Evolutionary conservation across 257 asterid genomes (phyloP), one percentile per base, ranked within the genome.

Genomic region (Rubia yunnanensis): DNA sequence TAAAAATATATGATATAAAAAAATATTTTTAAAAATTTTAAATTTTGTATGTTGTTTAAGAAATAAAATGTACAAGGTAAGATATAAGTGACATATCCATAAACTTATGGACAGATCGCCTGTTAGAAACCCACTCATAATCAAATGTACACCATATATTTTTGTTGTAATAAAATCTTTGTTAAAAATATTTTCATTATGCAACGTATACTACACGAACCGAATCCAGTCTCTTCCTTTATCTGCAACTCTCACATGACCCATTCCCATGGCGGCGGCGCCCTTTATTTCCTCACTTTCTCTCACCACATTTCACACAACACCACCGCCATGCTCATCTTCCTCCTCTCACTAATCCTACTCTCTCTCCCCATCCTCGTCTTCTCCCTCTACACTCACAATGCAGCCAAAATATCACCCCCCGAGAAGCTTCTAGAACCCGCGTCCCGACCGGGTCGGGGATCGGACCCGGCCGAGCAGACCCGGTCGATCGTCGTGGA

Each of bases 241-340:
- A 23, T 35, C 50, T 35, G 26, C 39, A 3, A 28, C 32, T 30
- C 23, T 7, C n/a, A 1, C 38, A 69, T 69, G 68, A 49, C 73
- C 44, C 27, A 48, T 60, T 69, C 73, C 26, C 58, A 57, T 84
- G 84, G 84, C 91, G 85, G 84, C 85, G 79, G 66, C 71, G 73
- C 82, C 79, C 59, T 31, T 26, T 44, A 14, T 39, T 8, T 38
- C 32, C 23, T 5, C 53, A 69, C 79, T 53, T 63, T 76, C 11
- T 14, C 81, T 28, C 18, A n/a, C 38, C 55, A 65, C 85, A 13
- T 53, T 73, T 23, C 69, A 44, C 20, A 30, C 46, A 13, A 17
- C 54, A 65, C 8, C 70, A 32, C 32, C 58, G 41, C 69, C 64
- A 60, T 63, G 38, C 63, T 26, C 18, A 35, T 48, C 65, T 58